Percentiles rank a stretch among this genome's conserved stretches.
Evolutionary conservation across 1,284 basidiomycete genomes (phyloP).

Genomic region (Marasmius tenuissimus): DNA sequence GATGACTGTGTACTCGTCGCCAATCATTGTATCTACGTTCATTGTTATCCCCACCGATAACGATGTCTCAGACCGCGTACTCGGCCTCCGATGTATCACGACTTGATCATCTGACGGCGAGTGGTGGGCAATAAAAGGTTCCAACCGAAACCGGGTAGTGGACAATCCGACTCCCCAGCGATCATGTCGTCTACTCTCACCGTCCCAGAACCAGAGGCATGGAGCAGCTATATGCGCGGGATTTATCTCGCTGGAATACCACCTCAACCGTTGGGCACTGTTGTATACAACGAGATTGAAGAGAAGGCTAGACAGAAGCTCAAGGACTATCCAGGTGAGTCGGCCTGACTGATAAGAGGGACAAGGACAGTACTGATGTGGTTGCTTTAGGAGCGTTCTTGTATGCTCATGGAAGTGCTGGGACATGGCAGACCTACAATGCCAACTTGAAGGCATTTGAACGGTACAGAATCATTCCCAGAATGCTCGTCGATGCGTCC

Average conservation of each 20-base stretch:
- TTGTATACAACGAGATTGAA: constrained; percentile 51
- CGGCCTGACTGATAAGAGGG: neutral
- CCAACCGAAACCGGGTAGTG: neutral
- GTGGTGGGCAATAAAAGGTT: neutral
- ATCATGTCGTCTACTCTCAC: neutral
- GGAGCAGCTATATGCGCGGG: constrained; percentile 10
- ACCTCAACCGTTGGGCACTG: constrained; percentile 48
- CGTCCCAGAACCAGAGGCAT: neutral
- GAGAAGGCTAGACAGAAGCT: constrained; percentile 47
- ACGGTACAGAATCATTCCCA: constrained; percentile 67
- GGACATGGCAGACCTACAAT: constrained; percentile 53
- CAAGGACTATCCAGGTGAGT: constrained; percentile 43
- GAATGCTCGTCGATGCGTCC: constrained; percentile 75
- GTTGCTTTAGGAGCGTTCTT: constrained; percentile 50
- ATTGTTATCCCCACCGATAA: too few relatives aligned
- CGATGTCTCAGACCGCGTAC: too few relatives aligned
- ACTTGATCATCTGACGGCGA: too few relatives aligned
- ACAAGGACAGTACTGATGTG: neutral
- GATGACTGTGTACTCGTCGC: too few relatives aligned
- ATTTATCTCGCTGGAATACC: constrained; percentile 26
- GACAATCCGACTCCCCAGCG: neutral
- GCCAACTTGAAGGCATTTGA: constrained; percentile 58
- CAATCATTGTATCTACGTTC: too few relatives aligned
- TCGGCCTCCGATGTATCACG: too few relatives aligned
- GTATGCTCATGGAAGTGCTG: constrained; percentile 66